Evolutionary conservation across 345 rosid genomes (phyloP).

Genomic region (Euphorbia lathyris): DNA sequence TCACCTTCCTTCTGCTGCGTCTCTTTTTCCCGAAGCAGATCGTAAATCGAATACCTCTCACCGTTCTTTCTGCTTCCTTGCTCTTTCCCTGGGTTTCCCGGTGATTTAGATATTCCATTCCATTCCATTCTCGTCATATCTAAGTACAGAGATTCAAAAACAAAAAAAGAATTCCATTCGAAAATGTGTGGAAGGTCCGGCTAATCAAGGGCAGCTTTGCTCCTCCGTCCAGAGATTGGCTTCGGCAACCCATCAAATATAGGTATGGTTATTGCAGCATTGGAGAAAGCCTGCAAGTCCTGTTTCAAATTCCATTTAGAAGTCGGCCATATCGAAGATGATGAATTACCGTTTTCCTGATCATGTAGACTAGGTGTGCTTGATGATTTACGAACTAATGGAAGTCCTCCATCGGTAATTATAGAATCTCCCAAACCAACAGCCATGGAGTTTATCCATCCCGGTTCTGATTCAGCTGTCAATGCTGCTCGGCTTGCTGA

Average conservation of each 20-base stretch:
- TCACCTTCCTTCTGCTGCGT: not conserved
- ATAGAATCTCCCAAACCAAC: slow-evolving; percentile 38
- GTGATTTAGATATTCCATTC: slow-evolving; percentile 1
- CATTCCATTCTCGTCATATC: slow-evolving; percentile 5
- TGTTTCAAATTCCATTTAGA: slow-evolving; percentile 60
- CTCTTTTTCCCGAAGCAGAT: not conserved
- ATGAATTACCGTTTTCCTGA: slow-evolving; percentile 30
- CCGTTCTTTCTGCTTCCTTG: not conserved
- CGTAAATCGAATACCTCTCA: not conserved
- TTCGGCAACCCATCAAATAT: slow-evolving; percentile 77
- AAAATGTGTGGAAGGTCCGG: not conserved
- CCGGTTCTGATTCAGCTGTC: slow-evolving; percentile 39
- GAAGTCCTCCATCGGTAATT: slow-evolving; percentile 34
- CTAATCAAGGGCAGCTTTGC: slow-evolving; percentile 84
- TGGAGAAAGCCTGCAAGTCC: slow-evolving; percentile 56
- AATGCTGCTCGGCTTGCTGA: slow-evolving; percentile 37
- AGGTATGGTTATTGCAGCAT: slow-evolving; percentile 51
- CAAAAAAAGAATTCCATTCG: not conserved
- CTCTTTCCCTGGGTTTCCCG: not conserved
- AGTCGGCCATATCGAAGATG: slow-evolving; percentile 45
- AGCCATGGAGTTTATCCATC: slow-evolving; percentile 36
- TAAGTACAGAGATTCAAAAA: slow-evolving; percentile 1
- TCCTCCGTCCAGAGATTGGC: slow-evolving; percentile 59
- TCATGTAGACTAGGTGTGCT: slow-evolving; percentile 77
- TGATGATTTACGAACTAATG: slow-evolving; percentile 64